Evolutionary conservation across 139 green algal species (phyloP).

Genomic region (Chlamydomonas incerta): DNA sequence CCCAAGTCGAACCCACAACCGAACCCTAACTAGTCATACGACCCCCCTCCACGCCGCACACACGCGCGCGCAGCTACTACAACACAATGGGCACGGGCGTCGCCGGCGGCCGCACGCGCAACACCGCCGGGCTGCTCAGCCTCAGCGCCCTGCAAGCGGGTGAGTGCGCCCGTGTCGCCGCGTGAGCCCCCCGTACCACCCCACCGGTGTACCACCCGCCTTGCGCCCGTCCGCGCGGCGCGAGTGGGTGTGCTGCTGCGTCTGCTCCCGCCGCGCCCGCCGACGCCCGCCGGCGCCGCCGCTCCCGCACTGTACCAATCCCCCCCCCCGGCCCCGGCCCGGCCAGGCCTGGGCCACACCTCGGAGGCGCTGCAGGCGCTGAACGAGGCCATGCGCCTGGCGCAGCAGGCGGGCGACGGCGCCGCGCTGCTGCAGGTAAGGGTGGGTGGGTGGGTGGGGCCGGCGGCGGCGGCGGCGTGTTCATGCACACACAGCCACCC

Average conservation of each 20-base stretch:
- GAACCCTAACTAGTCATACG: too few relatives aligned
- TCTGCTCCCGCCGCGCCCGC: too few relatives aligned
- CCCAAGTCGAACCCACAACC: too few relatives aligned
- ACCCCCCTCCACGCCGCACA: too few relatives aligned
- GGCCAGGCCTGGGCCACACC: conserved; percentile 35
- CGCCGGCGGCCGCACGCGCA: conserved; percentile 1
- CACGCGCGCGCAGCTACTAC: conserved; percentile 41
- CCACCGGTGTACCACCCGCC: too few relatives aligned
- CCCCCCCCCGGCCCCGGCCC: neutral
- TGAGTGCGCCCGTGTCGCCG: neutral
- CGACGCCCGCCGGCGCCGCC: neutral
- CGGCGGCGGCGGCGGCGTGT: too few relatives aligned
- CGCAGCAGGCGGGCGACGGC: conserved; percentile 53
- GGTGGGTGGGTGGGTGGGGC: too few relatives aligned
- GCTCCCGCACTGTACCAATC: neutral
- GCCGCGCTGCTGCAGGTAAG: too few relatives aligned
- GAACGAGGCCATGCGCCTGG: conserved; percentile 71
- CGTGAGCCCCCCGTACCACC: too few relatives aligned
- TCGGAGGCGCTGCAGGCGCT: conserved; percentile 64
- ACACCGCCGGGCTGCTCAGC: conserved; percentile 63
- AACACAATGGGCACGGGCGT: conserved; percentile 15
- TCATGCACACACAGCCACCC: too few relatives aligned
- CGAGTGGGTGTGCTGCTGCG: too few relatives aligned
- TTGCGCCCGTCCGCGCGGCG: too few relatives aligned
- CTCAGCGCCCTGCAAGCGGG: conserved; percentile 60